Evolutionary conservation across 129 eudicot genomes (phyloP).

Genomic region (Ambrosia artemisiifolia): DNA sequence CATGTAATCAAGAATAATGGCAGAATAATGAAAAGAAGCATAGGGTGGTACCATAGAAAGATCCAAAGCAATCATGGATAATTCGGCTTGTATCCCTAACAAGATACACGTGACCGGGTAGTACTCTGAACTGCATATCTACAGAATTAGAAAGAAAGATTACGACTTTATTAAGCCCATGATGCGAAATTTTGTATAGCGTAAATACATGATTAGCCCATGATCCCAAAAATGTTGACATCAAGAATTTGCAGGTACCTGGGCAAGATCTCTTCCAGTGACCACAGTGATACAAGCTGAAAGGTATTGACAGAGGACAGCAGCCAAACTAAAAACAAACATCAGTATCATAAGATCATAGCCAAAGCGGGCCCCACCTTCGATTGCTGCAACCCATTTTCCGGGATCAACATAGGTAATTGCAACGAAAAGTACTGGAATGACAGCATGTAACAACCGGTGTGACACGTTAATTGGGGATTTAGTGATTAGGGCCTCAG

Average conservation of each 20-base stretch:
- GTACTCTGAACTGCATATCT: constrained; percentile 87
- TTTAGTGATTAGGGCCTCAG: constrained; percentile 31
- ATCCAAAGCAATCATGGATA: constrained; percentile 72
- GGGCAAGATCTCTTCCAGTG: constrained; percentile 70
- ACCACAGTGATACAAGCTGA: constrained; percentile 71
- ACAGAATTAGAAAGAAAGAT: constrained; percentile 26
- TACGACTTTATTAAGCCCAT: constrained; percentile 1
- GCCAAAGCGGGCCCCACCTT: constrained; percentile 85
- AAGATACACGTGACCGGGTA: constrained; percentile 54
- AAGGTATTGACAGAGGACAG: constrained; percentile 78
- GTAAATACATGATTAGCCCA: background rate
- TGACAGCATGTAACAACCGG: constrained; percentile 48
- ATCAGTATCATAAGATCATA: constrained; percentile 45
- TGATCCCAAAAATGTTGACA: background rate
- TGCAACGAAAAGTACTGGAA: constrained; percentile 69
- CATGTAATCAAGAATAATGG: constrained; percentile 5
- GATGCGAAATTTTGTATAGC: background rate
- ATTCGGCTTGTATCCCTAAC: constrained; percentile 77
- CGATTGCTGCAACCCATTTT: constrained; percentile 77
- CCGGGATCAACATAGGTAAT: constrained; percentile 85
- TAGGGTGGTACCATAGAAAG: constrained; percentile 68
- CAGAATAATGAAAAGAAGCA: background rate
- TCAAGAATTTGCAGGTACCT: constrained; percentile 41
- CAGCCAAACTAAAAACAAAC: constrained; percentile 61
- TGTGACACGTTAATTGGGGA: constrained; percentile 34